Evolutionary conservation across 75 land plant genomes (phyloP).

Genomic region (Azolla pinnata): DNA sequence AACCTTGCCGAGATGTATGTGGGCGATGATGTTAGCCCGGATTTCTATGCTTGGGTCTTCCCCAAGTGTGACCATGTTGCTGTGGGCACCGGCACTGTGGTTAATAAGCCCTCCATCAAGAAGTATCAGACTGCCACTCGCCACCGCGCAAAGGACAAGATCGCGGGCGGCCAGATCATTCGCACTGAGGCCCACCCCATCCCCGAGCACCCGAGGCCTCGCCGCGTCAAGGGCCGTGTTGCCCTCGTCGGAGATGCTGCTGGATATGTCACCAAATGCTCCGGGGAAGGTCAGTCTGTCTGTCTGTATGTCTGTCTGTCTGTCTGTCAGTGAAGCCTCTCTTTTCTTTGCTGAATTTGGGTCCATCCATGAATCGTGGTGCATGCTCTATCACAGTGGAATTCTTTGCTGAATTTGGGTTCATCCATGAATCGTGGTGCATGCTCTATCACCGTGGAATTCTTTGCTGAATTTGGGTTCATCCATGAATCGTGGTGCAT

Average conservation of each 20-base stretch:
- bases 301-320: no score
- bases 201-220: constrained; percentile 85
- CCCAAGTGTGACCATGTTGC: constrained; percentile 99
- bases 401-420: no score
- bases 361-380: no score
- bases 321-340: no score
- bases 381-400: no score
- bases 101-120: constrained; percentile 79
- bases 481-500: no score
- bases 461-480: no score
- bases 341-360: no score
- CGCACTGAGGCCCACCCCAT: constrained; percentile 95
- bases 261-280: constrained; percentile 92
- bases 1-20: constrained; percentile 97
- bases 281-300: no score
- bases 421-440: no score
- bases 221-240: constrained; percentile 56
- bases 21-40: constrained; percentile 95
- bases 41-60: constrained; percentile 99
- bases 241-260: constrained; percentile 95
- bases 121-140: constrained; percentile 64
- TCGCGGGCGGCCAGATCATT: constrained; percentile 62
- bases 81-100: constrained; percentile 93
- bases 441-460: no score
- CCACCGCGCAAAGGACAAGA: constrained; percentile 62